Evolutionary conservation across 768 basidiomycete genomes (phyloP), one percentile per base, ranked within the genome.

Genomic region (Dentipellis fragilis): DNA sequence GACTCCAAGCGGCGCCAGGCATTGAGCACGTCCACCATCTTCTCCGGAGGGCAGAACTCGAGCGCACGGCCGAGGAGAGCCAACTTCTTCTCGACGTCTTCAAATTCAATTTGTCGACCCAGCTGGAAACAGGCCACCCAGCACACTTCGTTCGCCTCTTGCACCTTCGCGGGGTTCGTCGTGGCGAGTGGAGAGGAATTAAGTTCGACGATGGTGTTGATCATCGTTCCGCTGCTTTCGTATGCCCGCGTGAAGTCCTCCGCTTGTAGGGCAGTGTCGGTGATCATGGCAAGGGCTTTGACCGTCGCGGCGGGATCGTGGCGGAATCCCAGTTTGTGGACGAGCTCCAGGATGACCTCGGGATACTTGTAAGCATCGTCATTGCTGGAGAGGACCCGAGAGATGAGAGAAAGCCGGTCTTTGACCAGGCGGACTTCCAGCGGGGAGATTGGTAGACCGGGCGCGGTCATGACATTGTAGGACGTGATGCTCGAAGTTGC

Each of bases 401-500:
- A 85, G 49, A 99, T 79, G n/a, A 97, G 79, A 2, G 83, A 83
- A 16, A 99, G 80, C 8, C 88, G 84, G 67, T 97, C 89, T 61
- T 88, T 89, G 35, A 90, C 89, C 19, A 96, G 78, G 9, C 95
- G 86, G 58, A 99, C 93, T 68, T 97, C 94, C 57, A 96, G 82
- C 0, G 95, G 95, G 9, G 92, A 80, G 52, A 98, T 84, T 6
- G 84, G 79, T 45, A 85, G 80, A 48, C 89, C 86, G 9, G 84
- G 80, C 5, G 81, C 76, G 21, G 91, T 84, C 66, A 76, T 75
- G 57, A 95, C 77, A 56, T 90, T 89, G 76, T 91, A 99, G 3
- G 95, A 92, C n/a, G 86, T 83, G 10, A 99, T 84, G 2, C 91
- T 85, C 22, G 93, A 95, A 1, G 96, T 99, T 1, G 96, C 96